Conservation (phyloP, 148 eudicot genomes). For the Rhododendron henanense region DNA sequence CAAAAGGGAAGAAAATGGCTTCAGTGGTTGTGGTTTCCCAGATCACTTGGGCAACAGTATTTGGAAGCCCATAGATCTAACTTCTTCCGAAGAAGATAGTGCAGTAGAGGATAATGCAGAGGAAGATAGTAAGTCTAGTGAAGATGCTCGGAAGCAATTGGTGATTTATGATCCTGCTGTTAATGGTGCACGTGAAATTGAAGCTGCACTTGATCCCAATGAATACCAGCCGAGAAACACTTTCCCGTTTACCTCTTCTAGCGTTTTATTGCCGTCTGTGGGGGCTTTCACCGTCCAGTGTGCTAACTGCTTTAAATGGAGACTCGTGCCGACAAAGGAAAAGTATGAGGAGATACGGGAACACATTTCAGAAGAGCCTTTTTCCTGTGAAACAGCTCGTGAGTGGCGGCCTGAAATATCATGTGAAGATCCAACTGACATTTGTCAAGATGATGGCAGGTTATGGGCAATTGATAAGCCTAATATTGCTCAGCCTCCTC, state of each 20-base stretch:
- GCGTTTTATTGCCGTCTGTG: constrained; percentile 51
- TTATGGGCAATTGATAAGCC: constrained; percentile 97
- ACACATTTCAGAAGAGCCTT: constrained; percentile 58
- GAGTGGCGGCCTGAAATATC: constrained; percentile 73
- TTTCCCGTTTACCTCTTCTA: constrained; percentile 21
- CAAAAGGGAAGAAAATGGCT: constrained; percentile 20
- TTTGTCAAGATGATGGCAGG: constrained; percentile 75
- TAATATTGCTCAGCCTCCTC: constrained; percentile 77
- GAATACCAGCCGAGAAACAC: constrained; percentile 10
- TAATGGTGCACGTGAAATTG: constrained; percentile 10
- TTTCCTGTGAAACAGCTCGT: constrained; percentile 62
- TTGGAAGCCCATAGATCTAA: constrained; percentile 23
- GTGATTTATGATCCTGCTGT: constrained; percentile 52
- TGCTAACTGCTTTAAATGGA: constrained; percentile 85
- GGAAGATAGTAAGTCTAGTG: constrained; percentile 17
- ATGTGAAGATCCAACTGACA: constrained; percentile 71
- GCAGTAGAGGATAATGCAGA: not conserved
- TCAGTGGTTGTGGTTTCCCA: constrained; percentile 17
- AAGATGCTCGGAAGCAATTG: constrained; percentile 48
- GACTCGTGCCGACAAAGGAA: constrained; percentile 79
- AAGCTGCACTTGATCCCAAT: too few species aligned
- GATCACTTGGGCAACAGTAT: constrained; percentile 23
- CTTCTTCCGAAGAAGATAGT: constrained; percentile 25
- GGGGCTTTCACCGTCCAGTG: constrained; percentile 92
- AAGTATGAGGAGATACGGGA: constrained; percentile 92